These are phyloP conservation scores for Pichia sp. DNA, from an alignment of 1,139 yeast genomes.

Conservation along the genomic window DNA sequence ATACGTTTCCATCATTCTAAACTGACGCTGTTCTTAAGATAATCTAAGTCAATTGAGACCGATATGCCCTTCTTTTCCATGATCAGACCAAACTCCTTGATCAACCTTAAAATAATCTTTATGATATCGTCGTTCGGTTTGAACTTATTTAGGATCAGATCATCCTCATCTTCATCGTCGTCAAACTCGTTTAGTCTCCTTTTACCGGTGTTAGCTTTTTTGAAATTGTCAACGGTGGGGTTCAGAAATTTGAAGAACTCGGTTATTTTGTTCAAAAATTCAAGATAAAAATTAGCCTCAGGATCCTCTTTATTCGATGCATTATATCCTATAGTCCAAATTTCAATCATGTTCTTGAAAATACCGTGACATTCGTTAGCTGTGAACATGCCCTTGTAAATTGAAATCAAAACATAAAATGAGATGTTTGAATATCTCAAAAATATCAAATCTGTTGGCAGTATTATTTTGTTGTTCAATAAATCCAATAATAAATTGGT, in stretches of 20 bases:
- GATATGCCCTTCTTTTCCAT: conserved; percentile 2
- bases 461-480: background rate
- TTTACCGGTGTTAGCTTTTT: background rate
- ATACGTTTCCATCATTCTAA: too few relatives aligned
- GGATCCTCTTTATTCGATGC: background rate
- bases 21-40: background rate
- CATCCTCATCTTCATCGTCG: background rate
- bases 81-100: background rate
- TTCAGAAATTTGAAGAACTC: background rate
- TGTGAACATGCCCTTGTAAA: conserved; percentile 7
- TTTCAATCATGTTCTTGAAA: conserved; percentile 2
- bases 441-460: conserved; percentile 1
- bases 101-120: background rate
- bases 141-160: background rate
- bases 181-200: background rate
- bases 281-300: background rate
- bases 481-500: conserved; percentile 4
- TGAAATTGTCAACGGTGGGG: background rate
- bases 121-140: background rate
- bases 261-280: background rate
- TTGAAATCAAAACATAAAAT: conserved; percentile 2
- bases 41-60: conserved; percentile 3
- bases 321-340: conserved; percentile 3
- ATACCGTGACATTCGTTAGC: conserved; percentile 2
- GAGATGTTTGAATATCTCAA: conserved; percentile 4